Evolutionary conservation across 2,329 filamentous ascomycete genomes (phyloP).

Genomic region (Cyphellophora europaea): DNA sequence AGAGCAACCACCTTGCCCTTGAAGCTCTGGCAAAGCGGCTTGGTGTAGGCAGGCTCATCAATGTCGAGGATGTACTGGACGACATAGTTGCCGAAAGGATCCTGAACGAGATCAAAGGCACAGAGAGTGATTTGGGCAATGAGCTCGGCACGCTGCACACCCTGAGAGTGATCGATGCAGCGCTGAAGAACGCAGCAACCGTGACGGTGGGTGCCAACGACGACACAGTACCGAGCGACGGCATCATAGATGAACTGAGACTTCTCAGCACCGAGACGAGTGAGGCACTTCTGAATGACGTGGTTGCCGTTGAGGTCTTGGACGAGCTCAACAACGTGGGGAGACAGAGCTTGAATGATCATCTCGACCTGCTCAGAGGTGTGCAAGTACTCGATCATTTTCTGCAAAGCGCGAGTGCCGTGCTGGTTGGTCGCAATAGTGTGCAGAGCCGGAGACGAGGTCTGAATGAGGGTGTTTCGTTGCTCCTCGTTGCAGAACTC

Average conservation of each 20-base stretch:
- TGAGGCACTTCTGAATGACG: conserved; percentile 97
- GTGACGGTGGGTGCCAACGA: conserved; percentile 92
- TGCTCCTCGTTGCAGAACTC: conserved; percentile 94
- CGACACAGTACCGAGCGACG: conserved; percentile 75
- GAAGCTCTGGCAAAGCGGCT: conserved; percentile 78
- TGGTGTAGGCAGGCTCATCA: conserved; percentile 77
- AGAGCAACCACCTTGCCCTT: conserved; percentile 58
- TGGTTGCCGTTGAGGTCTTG: conserved; percentile 98
- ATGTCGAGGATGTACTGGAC: conserved; percentile 98
- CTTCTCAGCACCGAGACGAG: conserved; percentile 75
- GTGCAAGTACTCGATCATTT: conserved; percentile 97
- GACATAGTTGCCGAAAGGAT: conserved; percentile 97
- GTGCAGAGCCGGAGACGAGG: conserved; percentile 78
- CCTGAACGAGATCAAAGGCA: conserved; percentile 82
- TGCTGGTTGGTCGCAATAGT: conserved; percentile 95
- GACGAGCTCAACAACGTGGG: conserved; percentile 85
- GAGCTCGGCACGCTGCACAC: conserved; percentile 77
- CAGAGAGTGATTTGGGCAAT: conserved; percentile 80
- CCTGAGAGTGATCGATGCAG: conserved; percentile 93
- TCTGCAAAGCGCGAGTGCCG: conserved; percentile 89
- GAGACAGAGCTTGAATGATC: conserved; percentile 75
- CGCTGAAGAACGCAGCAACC: conserved; percentile 97
- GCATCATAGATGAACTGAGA: conserved; percentile 96
- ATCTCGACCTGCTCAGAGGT: conserved; percentile 69
- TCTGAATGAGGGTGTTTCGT: conserved; percentile 84